Conservation (phyloP, 352 stramenopile genomes). For the Globisporangium nagaii region DNA sequence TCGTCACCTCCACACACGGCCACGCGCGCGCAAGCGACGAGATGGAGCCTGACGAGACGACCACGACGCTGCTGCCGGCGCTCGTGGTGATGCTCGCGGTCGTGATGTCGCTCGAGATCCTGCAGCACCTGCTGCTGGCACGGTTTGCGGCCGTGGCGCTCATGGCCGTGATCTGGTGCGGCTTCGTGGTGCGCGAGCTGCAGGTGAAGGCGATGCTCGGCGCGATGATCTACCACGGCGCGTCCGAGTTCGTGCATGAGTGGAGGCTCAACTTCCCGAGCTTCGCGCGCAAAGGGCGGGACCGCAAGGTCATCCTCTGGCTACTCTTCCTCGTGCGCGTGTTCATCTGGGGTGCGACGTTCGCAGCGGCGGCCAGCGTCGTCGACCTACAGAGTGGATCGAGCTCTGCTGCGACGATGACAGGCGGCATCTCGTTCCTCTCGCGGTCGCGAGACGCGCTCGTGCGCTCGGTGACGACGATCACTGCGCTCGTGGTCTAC, state of each 20-base stretch:
- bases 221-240: slow-evolving; percentile 35
- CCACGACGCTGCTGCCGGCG: slow-evolving; percentile 21
- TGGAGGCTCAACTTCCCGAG: slow-evolving; percentile 31
- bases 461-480: not conserved
- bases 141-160: slow-evolving; percentile 28
- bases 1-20: too few species aligned
- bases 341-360: slow-evolving; percentile 52
- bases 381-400: not conserved
- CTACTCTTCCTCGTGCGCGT: slow-evolving; percentile 55
- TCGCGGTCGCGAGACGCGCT: not conserved
- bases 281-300: slow-evolving; percentile 22
- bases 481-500: slow-evolving; percentile 21
- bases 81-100: slow-evolving; percentile 40
- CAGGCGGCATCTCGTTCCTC: not conserved
- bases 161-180: slow-evolving; percentile 33
- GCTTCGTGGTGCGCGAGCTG: slow-evolving; percentile 21
- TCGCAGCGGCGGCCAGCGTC: slow-evolving; percentile 18
- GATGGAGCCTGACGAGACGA: not conserved
- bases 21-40: too few species aligned
- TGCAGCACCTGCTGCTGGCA: slow-evolving; percentile 38
- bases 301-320: slow-evolving; percentile 37
- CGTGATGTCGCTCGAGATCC: slow-evolving; percentile 63
- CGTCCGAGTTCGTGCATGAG: slow-evolving; percentile 26
- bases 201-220: slow-evolving; percentile 43
- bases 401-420: too few species aligned